These are phyloP conservation scores for Desmodesmus armatus DNA, from an alignment of 139 green algal species.

Conservation along the genomic window DNA sequence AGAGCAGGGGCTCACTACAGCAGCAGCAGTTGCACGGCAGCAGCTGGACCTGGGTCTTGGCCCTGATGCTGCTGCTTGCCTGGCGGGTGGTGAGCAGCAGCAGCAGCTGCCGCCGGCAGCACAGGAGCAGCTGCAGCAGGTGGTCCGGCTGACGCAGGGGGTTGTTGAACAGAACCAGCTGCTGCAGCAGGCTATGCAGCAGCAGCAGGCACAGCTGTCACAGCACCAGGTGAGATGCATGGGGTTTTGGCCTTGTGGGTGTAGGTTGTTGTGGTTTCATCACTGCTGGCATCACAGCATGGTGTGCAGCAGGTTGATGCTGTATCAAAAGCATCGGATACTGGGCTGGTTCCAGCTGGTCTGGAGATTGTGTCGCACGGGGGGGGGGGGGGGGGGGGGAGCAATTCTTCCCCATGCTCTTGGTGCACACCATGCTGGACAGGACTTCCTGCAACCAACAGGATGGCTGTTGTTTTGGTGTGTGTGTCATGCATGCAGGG, in stretches of 20 bases:
- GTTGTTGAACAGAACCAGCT: slow-evolving; percentile 26
- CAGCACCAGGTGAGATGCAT: neutral
- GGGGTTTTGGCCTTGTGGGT: no score
- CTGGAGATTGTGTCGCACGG: no score
- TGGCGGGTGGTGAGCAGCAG: neutral
- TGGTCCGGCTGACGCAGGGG: neutral
- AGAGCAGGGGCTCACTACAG: neutral
- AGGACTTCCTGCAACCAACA: no score
- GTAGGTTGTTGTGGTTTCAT: no score
- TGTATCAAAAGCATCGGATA: no score
- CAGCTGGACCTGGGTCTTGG: neutral
- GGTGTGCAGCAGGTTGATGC: no score
- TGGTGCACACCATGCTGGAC: no score
- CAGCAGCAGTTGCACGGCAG: slow-evolving; percentile 18
- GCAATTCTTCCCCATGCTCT: no score
- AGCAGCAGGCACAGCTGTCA: neutral
- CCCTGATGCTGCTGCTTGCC: neutral
- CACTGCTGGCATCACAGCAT: no score
- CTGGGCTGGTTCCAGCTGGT: no score
- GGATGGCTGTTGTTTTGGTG: no score
- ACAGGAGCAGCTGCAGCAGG: neutral
- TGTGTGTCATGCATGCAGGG: neutral
- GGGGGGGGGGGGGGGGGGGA: no score
- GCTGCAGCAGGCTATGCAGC: slow-evolving; percentile 8
- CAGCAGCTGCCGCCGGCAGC: neutral